Base-by-base conservation (phyloP, 2,329 filamentous ascomycete genomes). In the Fusarium napiforme region DNA sequence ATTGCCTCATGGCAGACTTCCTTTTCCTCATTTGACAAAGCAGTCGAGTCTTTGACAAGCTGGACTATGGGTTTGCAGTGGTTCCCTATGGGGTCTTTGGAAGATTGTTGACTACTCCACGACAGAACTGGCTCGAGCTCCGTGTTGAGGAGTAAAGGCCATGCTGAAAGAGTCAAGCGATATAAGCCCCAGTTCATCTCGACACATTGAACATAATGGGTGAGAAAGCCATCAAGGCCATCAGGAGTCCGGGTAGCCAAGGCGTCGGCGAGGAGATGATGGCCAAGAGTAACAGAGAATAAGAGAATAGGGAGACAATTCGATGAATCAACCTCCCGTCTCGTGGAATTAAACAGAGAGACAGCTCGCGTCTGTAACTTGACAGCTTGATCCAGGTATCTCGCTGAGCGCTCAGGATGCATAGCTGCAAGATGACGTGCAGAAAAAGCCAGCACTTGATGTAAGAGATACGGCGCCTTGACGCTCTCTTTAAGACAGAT, bases 401-500 rank as follows among this genome's bases (percentile, higher is more conserved):
- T 18, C 0, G 10, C 8, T 1, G 59, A 37, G 0, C 50, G 57
- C 1, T 66, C 60, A 0, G 64, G 49, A 15, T 56, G n/a, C 3
- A 71, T n/a, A 2, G 23, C 34, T 0, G 69, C 60, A 1, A 76
- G 32, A 32, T 76, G 74, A 0, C 64, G 62, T 4, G 74, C 74
- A 10, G 74, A 75, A 18, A 75, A 67, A 4, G 74, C 74, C 3
- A 76, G 21, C 1, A 73, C 19, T 3, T 69, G 60, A 4, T 76
- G 64, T 0, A 76, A 15, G 0, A 76, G 58, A 42, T 76, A 76
- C 1, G 62, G 67, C 1, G 72, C 42, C 18, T 49, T n/a, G 8
- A 69, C 10, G 10, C 32, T 46, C 12, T 43, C 23, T 12, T 59
- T 40, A 1, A 73, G 9, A 18, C 59, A 64, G 0, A 56, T n/a